Evolutionary conservation across 2,329 filamentous ascomycete genomes (phyloP).

Genomic region (Aspergillus sp.): DNA sequence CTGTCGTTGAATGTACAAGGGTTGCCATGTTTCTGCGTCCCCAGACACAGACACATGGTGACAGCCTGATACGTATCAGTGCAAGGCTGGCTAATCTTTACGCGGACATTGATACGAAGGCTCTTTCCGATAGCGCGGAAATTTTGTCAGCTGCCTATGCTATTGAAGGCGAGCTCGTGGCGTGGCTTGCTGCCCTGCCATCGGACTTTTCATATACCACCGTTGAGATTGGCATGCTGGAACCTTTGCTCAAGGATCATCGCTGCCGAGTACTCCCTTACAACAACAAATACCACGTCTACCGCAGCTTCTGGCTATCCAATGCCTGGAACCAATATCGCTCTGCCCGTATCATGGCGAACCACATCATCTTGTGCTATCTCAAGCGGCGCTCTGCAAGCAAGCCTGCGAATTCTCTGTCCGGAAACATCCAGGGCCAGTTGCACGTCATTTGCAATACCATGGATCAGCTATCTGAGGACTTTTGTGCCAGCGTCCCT

Average conservation of each 20-base stretch:
- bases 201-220: conserved; percentile 20
- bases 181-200: conserved; percentile 22
- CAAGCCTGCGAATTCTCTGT: conserved; percentile 11
- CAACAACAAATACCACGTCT: conserved; percentile 46
- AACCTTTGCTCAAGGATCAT: conserved; percentile 30
- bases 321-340: conserved; percentile 53
- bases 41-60: conserved; percentile 17
- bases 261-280: conserved; percentile 28
- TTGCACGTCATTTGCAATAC: conserved; percentile 20
- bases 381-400: conserved; percentile 17
- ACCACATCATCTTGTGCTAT: conserved; percentile 38
- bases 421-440: conserved; percentile 22
- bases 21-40: conserved; percentile 21
- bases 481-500: conserved; percentile 31
- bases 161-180: conserved; percentile 25
- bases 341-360: conserved; percentile 47
- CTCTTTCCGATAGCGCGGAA: conserved; percentile 16
- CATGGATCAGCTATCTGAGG: conserved; percentile 20
- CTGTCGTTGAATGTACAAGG: conserved; percentile 23
- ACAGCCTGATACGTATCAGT: conserved; percentile 20
- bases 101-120: conserved; percentile 21
- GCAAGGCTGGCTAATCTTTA: conserved; percentile 24
- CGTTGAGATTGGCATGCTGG: conserved; percentile 12
- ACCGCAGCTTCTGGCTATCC: conserved; percentile 45
- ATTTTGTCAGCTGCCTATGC: conserved; percentile 23